Evolutionary conservation across 257 asterid species (phyloP).

Genomic region (Cynanchum wilfordii): DNA sequence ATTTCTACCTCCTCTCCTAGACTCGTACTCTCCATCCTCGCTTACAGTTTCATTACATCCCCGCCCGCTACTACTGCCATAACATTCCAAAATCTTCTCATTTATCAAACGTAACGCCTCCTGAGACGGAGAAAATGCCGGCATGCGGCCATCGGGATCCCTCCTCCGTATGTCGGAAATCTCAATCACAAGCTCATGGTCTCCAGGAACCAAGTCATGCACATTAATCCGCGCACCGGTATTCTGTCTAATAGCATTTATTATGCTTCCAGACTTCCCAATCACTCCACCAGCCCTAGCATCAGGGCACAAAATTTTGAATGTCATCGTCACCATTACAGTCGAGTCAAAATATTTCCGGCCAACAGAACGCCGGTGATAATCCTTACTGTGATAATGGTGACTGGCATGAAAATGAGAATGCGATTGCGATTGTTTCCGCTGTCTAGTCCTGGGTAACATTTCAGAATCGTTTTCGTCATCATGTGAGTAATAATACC

Average conservation of each 20-base stretch:
- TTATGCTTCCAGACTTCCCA: slow-evolving; percentile 77
- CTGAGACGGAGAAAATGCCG: slow-evolving; percentile 72
- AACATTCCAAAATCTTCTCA: slow-evolving; percentile 67
- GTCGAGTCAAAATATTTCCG: slow-evolving; percentile 51
- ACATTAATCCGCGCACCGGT: slow-evolving; percentile 90
- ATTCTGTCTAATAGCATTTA: slow-evolving; percentile 72
- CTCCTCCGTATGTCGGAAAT: slow-evolving; percentile 62
- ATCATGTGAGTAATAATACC: slow-evolving; percentile 49
- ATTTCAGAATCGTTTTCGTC: slow-evolving; percentile 69
- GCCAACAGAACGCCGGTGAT: slow-evolving; percentile 32
- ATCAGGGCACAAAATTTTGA: slow-evolving; percentile 71
- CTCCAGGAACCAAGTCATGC: slow-evolving; percentile 66
- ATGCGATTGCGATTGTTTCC: slow-evolving; percentile 1
- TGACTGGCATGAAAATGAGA: slow-evolving; percentile 8
- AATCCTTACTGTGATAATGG: slow-evolving; percentile 7
- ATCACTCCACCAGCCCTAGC: slow-evolving; percentile 81
- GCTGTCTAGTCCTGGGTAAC: slow-evolving; percentile 33
- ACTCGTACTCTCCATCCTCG: slow-evolving; percentile 25
- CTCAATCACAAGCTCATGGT: slow-evolving; percentile 83
- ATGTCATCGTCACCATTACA: slow-evolving; percentile 69
- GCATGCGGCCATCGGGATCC: slow-evolving; percentile 67
- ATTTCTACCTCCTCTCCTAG: slow-evolving; percentile 7
- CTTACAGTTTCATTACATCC: slow-evolving; percentile 40
- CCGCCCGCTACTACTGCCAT: slow-evolving; percentile 27
- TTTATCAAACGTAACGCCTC: slow-evolving; percentile 76